These are phyloP conservation scores for Balansia obtecta DNA, from an alignment of 2,329 filamentous ascomycete species.

Conservation along the genomic window DNA sequence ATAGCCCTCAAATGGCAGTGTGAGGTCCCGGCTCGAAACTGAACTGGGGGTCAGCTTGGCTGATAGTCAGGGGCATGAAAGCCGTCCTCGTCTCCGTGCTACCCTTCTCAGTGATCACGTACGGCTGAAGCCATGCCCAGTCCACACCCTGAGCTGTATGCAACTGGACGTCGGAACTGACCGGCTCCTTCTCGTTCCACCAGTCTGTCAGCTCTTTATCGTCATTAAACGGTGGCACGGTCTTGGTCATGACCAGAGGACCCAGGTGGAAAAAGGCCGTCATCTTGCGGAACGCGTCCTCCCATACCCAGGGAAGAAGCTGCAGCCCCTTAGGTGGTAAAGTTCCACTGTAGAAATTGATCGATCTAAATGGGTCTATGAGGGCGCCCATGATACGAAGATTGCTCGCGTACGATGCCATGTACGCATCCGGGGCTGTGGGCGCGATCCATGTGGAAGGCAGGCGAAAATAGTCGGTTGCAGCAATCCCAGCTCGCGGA, in stretches of 20 bases:
- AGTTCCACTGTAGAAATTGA: conserved; percentile 22
- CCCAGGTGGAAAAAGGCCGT: conserved; percentile 28
- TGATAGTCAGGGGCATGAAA: no score
- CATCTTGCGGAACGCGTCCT: conserved; percentile 24
- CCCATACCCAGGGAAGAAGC: conserved; percentile 25
- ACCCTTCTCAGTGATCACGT: no score
- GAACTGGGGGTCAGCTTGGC: no score
- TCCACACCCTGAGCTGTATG: background rate
- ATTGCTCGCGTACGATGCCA: no score
- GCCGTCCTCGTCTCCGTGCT: no score
- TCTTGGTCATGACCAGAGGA: conserved; percentile 14
- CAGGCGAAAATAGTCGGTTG: no score
- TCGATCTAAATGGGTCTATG: conserved; percentile 24
- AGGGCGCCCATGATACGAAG: conserved; percentile 18
- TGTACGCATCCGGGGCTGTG: no score
- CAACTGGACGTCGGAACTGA: background rate
- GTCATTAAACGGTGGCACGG: conserved; percentile 1
- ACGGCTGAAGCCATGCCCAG: conserved; percentile 1
- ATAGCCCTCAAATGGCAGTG: no score
- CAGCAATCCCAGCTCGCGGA: no score
- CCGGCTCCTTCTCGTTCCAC: background rate
- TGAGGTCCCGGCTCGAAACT: no score
- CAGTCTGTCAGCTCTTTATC: background rate
- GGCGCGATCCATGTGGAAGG: no score
- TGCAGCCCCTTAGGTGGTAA: conserved; percentile 17